Evolutionary conservation across 2,329 filamentous ascomycete species (phyloP).

Genomic region (Lachnellula subtilissima): DNA sequence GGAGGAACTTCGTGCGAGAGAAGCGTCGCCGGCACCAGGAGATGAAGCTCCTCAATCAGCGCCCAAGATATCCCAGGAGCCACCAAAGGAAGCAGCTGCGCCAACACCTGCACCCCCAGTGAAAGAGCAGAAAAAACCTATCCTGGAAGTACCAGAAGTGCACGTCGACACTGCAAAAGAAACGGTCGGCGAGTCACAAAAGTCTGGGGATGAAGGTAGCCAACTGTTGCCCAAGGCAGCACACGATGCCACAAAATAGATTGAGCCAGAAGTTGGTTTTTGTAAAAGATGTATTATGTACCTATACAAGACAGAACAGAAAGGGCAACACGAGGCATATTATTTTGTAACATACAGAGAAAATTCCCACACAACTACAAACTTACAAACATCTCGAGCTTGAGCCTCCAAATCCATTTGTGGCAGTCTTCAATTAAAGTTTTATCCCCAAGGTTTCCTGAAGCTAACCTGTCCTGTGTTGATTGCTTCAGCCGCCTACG

Average conservation of each 20-base stretch:
- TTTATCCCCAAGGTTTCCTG: neutral
- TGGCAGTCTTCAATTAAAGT: neutral
- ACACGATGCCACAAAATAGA: slow-evolving; percentile 37
- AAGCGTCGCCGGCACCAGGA: slow-evolving; percentile 12
- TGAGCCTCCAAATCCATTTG: neutral
- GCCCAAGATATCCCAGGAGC: neutral
- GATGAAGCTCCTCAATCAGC: slow-evolving; percentile 3
- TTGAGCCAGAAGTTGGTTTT: neutral
- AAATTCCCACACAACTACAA: slow-evolving; percentile 9
- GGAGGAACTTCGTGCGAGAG: slow-evolving; percentile 27
- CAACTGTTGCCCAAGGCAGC: slow-evolving; percentile 44
- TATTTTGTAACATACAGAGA: slow-evolving; percentile 18
- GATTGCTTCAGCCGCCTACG: slow-evolving; percentile 20
- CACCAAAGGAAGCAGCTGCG: neutral
- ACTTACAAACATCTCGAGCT: neutral
- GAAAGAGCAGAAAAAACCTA: slow-evolving; percentile 7
- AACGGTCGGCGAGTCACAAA: slow-evolving; percentile 15
- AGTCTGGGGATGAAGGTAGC: slow-evolving; percentile 36
- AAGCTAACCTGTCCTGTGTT: neutral
- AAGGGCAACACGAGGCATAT: slow-evolving; percentile 14
- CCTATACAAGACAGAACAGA: slow-evolving; percentile 18
- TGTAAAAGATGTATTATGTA: slow-evolving; percentile 25
- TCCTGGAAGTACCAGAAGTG: slow-evolving; percentile 28
- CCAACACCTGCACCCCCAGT: neutral
- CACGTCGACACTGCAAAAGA: slow-evolving; percentile 24